Conservation (phyloP, 768 basidiomycete species). For the Rhizopogon sp. region DNA sequence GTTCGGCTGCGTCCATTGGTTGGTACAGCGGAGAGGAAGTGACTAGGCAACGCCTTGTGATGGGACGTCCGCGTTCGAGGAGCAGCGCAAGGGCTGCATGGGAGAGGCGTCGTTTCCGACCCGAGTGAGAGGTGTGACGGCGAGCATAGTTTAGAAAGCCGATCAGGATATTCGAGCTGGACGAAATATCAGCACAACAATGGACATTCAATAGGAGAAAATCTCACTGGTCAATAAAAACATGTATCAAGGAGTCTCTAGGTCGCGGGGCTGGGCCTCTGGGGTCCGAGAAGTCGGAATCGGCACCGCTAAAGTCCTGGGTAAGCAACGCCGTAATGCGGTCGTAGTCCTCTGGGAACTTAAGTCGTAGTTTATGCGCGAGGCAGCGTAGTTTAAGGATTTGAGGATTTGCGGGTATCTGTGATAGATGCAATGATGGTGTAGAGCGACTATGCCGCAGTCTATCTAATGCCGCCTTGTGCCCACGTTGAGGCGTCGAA, state of each 20-base stretch:
- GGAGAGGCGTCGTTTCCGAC: slow-evolving; percentile 52
- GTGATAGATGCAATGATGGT: slow-evolving; percentile 35
- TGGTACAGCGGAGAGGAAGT: slow-evolving; percentile 84
- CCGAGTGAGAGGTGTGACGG: slow-evolving; percentile 38
- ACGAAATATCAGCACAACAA: background rate
- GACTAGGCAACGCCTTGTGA: slow-evolving; percentile 71
- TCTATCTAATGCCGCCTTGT: slow-evolving; percentile 16
- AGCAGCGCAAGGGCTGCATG: slow-evolving; percentile 75
- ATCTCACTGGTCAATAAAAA: slow-evolving; percentile 43
- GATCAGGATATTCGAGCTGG: slow-evolving; percentile 83
- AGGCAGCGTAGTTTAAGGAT: slow-evolving; percentile 48
- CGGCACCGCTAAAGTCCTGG: slow-evolving; percentile 30
- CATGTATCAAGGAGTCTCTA: slow-evolving; percentile 31
- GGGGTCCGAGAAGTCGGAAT: slow-evolving; percentile 30
- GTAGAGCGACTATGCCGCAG: slow-evolving; percentile 44
- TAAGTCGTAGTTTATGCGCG: slow-evolving; percentile 49
- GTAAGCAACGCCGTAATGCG: slow-evolving; percentile 26
- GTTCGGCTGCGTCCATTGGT: slow-evolving; percentile 66
- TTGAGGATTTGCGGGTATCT: slow-evolving; percentile 40
- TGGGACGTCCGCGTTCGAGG: slow-evolving; percentile 75
- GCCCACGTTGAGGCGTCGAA: slow-evolving; percentile 26
- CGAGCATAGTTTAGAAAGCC: slow-evolving; percentile 71
- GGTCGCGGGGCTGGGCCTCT: slow-evolving; percentile 27
- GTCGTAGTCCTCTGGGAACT: slow-evolving; percentile 49
- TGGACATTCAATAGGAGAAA: background rate